These are phyloP conservation scores for Carallia brachiata DNA, from an alignment of 345 rosid species.

Conservation along the genomic window DNA sequence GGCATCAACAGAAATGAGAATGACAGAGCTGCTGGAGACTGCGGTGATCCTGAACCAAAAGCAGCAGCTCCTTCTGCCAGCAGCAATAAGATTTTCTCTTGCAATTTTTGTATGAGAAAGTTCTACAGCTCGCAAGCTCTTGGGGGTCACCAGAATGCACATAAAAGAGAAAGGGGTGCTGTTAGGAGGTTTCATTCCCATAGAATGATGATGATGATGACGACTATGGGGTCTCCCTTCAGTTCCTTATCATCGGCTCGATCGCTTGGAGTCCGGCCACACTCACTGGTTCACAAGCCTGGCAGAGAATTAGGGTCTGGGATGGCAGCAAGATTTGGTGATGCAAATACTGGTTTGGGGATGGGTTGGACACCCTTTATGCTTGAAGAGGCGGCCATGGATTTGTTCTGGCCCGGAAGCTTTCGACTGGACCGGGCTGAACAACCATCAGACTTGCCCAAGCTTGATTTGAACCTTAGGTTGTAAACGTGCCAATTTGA, in stretches of 20 bases:
- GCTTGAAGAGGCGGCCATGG: constrained; percentile 25
- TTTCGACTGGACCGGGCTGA: constrained; percentile 22
- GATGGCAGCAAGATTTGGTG: constrained; percentile 22
- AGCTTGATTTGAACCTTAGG: constrained; percentile 41
- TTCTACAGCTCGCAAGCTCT: constrained; percentile 52
- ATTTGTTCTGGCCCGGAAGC: constrained; percentile 46
- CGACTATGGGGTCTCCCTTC: constrained; percentile 19
- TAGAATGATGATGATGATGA: constrained; percentile 34
- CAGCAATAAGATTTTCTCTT: constrained; percentile 7
- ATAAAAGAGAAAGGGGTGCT: constrained; percentile 44
- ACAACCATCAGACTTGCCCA: constrained; percentile 23
- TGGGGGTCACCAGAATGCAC: constrained; percentile 57
- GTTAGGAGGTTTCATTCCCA: constrained; percentile 38
- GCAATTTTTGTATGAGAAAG: constrained; percentile 49
- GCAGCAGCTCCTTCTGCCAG: neutral
- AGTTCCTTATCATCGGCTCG: constrained; percentile 18
- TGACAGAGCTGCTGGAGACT: constrained; percentile 1
- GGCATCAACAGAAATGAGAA: constrained; percentile 22
- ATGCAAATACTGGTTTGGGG: constrained; percentile 20
- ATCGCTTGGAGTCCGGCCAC: constrained; percentile 42
- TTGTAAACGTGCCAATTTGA: constrained; percentile 18
- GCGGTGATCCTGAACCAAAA: constrained; percentile 7
- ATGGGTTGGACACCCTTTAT: constrained; percentile 19
- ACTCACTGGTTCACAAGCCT: constrained; percentile 38
- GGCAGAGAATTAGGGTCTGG: constrained; percentile 23